Percentiles rank a stretch among this genome's conserved stretches.
Conservation (phyloP, 2,329 filamentous ascomycete species). For the Pseudogymnoascus verrucosus region DNA sequence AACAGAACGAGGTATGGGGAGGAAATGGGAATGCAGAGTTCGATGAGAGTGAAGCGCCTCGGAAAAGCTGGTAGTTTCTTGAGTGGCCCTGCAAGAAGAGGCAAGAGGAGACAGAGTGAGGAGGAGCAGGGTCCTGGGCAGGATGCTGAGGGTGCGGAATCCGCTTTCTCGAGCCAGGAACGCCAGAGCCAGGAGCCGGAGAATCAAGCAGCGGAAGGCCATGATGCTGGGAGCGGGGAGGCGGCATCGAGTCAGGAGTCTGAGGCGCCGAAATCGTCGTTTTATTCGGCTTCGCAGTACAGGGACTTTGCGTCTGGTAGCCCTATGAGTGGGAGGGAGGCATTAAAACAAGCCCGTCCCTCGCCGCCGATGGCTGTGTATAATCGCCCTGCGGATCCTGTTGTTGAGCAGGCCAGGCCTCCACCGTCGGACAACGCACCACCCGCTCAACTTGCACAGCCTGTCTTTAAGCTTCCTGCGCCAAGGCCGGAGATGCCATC, state of each 20-base stretch:
- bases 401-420: conserved; percentile 30
- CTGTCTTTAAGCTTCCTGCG: conserved; percentile 51
- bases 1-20: conserved; percentile 50
- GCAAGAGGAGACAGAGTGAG: conserved; percentile 51
- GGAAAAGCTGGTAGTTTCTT: conserved; percentile 72
- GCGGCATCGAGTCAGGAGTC: conserved; percentile 19
- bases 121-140: conserved; percentile 35
- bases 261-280: conserved; percentile 30
- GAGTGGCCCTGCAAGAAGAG: conserved; percentile 70
- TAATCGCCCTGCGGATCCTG: neutral
- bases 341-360: neutral
- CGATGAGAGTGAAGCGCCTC: conserved; percentile 69
- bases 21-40: conserved; percentile 59
- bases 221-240: conserved; percentile 24
- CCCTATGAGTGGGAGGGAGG: conserved; percentile 28
- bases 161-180: conserved; percentile 23
- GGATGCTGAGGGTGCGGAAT: conserved; percentile 27
- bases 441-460: conserved; percentile 37
- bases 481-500: conserved; percentile 52
- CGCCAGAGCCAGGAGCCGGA: conserved; percentile 19
- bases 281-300: conserved; percentile 18
- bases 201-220: conserved; percentile 25
- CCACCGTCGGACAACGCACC: conserved; percentile 34
- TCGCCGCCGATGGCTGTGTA: neutral
- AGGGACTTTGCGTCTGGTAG: conserved; percentile 44